phyloP scores from a whole-genome alignment of 805 yeast genomes.

The Suhomyces vadensis region DNA sequence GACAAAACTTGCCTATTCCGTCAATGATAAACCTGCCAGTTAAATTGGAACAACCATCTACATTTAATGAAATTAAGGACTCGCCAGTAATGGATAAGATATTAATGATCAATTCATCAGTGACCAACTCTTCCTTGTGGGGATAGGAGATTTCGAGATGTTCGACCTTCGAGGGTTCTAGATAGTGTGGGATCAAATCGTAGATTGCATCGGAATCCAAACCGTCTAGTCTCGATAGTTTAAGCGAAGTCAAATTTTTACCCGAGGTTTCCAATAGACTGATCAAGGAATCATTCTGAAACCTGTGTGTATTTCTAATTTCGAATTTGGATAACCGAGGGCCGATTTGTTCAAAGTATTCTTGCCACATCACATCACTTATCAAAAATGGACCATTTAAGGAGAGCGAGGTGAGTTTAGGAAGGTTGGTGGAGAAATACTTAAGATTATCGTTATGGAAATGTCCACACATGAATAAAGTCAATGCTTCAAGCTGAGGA shows the following conservation, averaged over 20 bases:
- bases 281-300: constrained; percentile 64
- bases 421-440: constrained; percentile 62
- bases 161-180: constrained; percentile 47
- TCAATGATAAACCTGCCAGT: constrained; percentile 62
- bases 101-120: constrained; percentile 65
- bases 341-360: constrained; percentile 63
- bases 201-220: constrained; percentile 57
- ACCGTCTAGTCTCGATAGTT: constrained; percentile 72
- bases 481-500: constrained; percentile 66
- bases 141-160: constrained; percentile 72
- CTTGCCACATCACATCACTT: constrained; percentile 73
- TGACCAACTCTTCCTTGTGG: constrained; percentile 58
- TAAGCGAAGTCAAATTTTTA: constrained; percentile 51
- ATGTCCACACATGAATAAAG: constrained; percentile 91
- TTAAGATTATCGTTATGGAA: constrained; percentile 72
- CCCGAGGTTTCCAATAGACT: constrained; percentile 62
- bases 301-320: constrained; percentile 80
- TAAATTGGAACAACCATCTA: constrained; percentile 74
- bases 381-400: constrained; percentile 91
- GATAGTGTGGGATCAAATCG: constrained; percentile 63
- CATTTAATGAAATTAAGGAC: constrained; percentile 52
- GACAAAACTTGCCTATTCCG: constrained; percentile 61
- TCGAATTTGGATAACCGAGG: constrained; percentile 57
- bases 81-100: constrained; percentile 64
- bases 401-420: constrained; percentile 52